A percentile compares a stretch with the other conserved stretches of the same genome.
Conservation (phyloP, 2,329 filamentous ascomycete genomes). For the Pseudogymnoascus sp. region DNA sequence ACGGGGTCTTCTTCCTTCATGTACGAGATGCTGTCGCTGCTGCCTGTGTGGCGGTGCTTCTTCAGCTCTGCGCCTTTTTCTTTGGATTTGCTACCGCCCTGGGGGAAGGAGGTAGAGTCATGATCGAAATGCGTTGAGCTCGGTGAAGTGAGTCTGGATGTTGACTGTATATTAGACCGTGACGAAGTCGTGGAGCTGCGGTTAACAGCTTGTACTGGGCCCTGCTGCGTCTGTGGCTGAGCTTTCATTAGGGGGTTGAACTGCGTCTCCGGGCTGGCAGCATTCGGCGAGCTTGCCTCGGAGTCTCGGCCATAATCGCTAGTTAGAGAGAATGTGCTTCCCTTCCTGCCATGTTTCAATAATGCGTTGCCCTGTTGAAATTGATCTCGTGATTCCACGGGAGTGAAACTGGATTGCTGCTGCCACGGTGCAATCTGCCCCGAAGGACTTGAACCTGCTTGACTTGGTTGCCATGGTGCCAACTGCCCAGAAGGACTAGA, state of each 20-base stretch:
- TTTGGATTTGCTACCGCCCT: conserved; percentile 4
- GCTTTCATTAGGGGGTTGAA: not conserved
- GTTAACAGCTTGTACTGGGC: not conserved
- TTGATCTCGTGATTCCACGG: not conserved
- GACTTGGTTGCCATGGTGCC: not conserved
- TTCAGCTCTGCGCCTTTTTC: conserved; percentile 20
- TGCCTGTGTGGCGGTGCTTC: conserved; percentile 45
- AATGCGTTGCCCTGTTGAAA: not conserved
- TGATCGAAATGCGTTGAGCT: not conserved
- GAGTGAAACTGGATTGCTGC: not conserved
- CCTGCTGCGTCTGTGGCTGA: not conserved
- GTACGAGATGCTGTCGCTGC: conserved; percentile 65
- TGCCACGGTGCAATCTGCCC: not conserved
- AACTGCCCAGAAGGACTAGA: conserved; percentile 20
- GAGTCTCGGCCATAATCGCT: not conserved
- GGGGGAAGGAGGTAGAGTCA: not conserved
- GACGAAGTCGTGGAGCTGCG: not conserved
- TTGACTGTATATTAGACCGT: conserved; percentile 1
- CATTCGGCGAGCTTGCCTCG: conserved; percentile 5
- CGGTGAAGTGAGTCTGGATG: not conserved
- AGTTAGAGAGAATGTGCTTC: not conserved
- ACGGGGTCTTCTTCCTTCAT: conserved; percentile 53
- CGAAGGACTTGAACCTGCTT: not conserved
- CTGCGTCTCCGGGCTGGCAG: conserved; percentile 4
- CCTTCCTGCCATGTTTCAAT: not conserved